Base-by-base conservation (phyloP, 2,329 filamentous ascomycete species). In the Chrysoporthe puriensis region DNA sequence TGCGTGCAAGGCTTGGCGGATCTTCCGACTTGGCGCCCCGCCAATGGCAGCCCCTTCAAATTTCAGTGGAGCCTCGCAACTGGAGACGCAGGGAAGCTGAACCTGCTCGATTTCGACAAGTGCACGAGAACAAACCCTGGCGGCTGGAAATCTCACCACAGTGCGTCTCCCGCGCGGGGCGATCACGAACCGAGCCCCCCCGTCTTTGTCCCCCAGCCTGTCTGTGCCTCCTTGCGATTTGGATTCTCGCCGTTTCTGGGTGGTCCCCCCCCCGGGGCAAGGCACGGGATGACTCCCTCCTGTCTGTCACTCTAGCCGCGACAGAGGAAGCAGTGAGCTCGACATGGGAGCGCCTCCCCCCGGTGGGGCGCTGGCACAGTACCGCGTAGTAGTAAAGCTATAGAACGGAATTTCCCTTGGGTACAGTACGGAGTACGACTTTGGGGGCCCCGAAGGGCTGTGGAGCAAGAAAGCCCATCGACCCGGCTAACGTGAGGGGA, bases 241-340 rank as follows among this genome's bases (percentile, higher is more conserved):
- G 61, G 34, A 40, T 21, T 43, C 61, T 64, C 48, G 34, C 48
- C 64, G 34, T 18, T 8, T 40, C 58, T 54, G 50, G 64, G 59
- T 36, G 56, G 40, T 26, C 36, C 62, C 62, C 60, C 52, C 21
- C 40, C 16, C 21, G 66, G 9, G 8, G 46, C n/a, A n/a, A 21
- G n/a, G 26, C n/a, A n/a, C 48, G 48, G 48, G n/a, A 52, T 0
- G 26, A 42, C 18, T 40, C 40, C 40, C 7, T 43, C 57, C 43
- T 66, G 2, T 60, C 50, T 46, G 26, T 68, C 66, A 68, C 63
- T 68, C 48, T 66, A 60, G 64, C 56, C 63, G 66, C 63, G 63
- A 68, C 66, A 60, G 58, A 56, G 43, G 63, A 32, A 58, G 21
- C 32, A 36, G 16, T 32, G 52, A 14, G 54, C 44, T 46, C 44